A percentile compares a stretch with the other conserved stretches of the same genome.
phyloP scores from a whole-genome alignment of 768 basidiomycete genomes.

The Collybia sordida region DNA sequence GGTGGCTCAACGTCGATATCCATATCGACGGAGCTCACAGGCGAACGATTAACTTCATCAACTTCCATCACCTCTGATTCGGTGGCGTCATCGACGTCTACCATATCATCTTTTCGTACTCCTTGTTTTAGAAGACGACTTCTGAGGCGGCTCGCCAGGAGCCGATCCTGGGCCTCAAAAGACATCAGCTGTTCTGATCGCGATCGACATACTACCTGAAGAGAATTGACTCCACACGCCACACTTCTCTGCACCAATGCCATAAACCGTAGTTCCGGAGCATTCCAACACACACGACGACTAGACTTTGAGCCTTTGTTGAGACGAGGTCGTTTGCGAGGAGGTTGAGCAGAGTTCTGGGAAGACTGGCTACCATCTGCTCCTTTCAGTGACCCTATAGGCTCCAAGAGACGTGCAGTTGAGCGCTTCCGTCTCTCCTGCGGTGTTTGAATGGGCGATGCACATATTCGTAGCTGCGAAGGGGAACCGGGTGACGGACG shows the following conservation, averaged over 20 bases:
- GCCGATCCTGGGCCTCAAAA: slow-evolving; percentile 15
- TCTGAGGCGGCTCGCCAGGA: slow-evolving; percentile 18
- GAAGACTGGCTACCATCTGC: slow-evolving; percentile 4
- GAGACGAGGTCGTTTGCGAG: slow-evolving; percentile 19
- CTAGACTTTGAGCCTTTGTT: slow-evolving; percentile 9
- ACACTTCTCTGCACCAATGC: slow-evolving; percentile 18
- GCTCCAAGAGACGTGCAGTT: slow-evolving; percentile 7
- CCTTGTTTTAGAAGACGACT: slow-evolving; percentile 14
- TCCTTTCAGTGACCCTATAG: background rate
- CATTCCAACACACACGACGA: background rate
- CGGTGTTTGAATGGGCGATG: slow-evolving; percentile 1
- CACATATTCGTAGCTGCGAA: slow-evolving; percentile 7
- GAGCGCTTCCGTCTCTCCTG: slow-evolving; percentile 15
- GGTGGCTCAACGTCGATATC: slow-evolving; percentile 18
- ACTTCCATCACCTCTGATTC: slow-evolving; percentile 11
- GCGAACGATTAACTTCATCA: slow-evolving; percentile 3
- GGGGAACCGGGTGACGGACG: slow-evolving; percentile 8
- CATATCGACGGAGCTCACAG: slow-evolving; percentile 15
- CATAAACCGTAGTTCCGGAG: slow-evolving; percentile 15
- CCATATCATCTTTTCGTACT: slow-evolving; percentile 9
- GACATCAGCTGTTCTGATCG: background rate
- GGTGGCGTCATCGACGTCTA: slow-evolving; percentile 6
- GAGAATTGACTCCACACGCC: slow-evolving; percentile 11
- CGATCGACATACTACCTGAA: background rate
- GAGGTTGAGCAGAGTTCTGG: slow-evolving; percentile 12